Evolutionary conservation across 139 green algal genomes (phyloP), one percentile per base, ranked within the genome.

Genomic region (Spirogloea muscicola): DNA sequence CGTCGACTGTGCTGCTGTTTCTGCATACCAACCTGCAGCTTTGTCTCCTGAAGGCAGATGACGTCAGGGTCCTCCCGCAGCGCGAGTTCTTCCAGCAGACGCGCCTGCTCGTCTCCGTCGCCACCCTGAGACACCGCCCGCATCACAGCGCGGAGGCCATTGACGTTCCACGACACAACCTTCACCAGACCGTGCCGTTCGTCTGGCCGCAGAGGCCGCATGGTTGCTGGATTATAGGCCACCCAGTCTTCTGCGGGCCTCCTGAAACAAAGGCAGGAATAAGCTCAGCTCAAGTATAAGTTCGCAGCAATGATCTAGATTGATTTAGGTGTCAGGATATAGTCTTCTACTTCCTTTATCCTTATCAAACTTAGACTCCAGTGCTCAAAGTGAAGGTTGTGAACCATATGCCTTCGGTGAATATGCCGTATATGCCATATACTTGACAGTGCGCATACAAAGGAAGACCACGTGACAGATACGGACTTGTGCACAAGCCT

Each of bases 1-100:
- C n/a, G n/a, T n/a, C n/a, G n/a, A n/a, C n/a, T n/a, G n/a, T n/a
- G n/a, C n/a, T 13, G 36, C 55, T 42, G 55, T 16, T 40, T 16
- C 13, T 13, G 36, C 36, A 27, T 16, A 7, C 40, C 3, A 36
- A 80, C 72, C 67, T 83, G 62, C 21, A 85, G n/a, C 75, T 85
- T 85, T 40, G 76, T 85, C 58, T 85, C 79, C 58, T 85, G 76
- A 27, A 85, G 65, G 58, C 76, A 85, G 9, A 85, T 36, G 29
- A 85, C 48, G 38, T 85, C 75, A 5, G 79, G 57, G 44, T n/a
- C 3, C 40, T 85, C 77, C 46, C 71, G 13, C 51, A 68, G 21
- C 16, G 75, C 42, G 21, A 85, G 37, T 52, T 64, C n/a, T 3
- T 41, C 13, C 68, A 81, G 40, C 44, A 3, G 10, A 3, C 16